Base-by-base conservation (phyloP, 768 basidiomycete genomes). In the Collybia mongolica region DNA sequence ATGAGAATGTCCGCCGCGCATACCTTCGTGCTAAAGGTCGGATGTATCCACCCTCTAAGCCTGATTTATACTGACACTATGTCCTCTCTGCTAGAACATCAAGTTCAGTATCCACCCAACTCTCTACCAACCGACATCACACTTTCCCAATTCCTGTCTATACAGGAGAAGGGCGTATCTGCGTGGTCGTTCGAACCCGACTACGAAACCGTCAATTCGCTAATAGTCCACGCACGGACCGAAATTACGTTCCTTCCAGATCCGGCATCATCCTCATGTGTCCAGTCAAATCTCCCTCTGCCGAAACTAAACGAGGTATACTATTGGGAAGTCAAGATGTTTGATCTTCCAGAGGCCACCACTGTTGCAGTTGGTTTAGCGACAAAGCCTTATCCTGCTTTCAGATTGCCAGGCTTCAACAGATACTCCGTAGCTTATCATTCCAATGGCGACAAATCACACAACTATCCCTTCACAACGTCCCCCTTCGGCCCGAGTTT, bases 101-200 rank as follows among this genome's bases (percentile, higher is more conserved):
- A 93, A 63, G 54, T 85, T 20, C 87, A 90, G 65, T 95, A 95
- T 68, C 92, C 90, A 4, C 95, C 97, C 26, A 93, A 96, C 64
- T 98, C 97, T n/a, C 77, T 88, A 39, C 92, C 95, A 19, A 95
- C 96, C 45, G 97, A 99, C 67, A 98, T 99, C 69, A 99, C 96
- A 1, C 77, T 99, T 46, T 96, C 96, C 7, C 97, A 99, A 63
- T 98, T 98, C 71, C 84, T 99, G 18, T 94, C 95, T 22, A 99
- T 99, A 51, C 97, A 99, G 66, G 97, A 99, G 72, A 99, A 99
- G 64, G 97, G 97, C 57, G 96, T 99, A 39, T 96, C 95, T 22
- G 97, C 97, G 15, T 99, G 97, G 97, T 94, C 86, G 35, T 99
- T 99, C 64, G 97, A 99, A 67, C 97, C 97, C 29, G 97, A 98